Percentiles rank a stretch among this genome's conserved stretches.
These are phyloP conservation scores for Luzula sylvatica DNA, from an alignment of 176 grass and related monocot genomes.

Conservation along the genomic window DNA sequence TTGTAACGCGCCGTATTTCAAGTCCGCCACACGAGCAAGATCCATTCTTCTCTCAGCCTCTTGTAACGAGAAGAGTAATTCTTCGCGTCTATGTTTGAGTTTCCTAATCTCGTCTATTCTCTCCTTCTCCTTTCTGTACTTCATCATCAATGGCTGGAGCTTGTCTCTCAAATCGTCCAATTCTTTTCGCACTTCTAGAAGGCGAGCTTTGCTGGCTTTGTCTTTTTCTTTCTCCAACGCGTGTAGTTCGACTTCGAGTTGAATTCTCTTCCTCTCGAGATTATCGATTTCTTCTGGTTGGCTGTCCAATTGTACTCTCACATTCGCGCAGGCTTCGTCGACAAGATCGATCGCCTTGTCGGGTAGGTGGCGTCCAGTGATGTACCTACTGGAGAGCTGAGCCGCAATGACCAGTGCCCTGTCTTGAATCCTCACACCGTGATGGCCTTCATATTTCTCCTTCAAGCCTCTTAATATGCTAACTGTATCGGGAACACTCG, in stretches of 20 bases:
- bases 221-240: slow-evolving; percentile 86
- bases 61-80: slow-evolving; percentile 47
- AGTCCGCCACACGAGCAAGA: slow-evolving; percentile 55
- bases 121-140: slow-evolving; percentile 71
- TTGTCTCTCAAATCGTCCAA: slow-evolving; percentile 76
- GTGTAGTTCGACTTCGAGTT: slow-evolving; percentile 67
- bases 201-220: slow-evolving; percentile 61
- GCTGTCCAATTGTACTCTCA: slow-evolving; percentile 73
- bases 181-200: slow-evolving; percentile 59
- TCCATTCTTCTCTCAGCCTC: slow-evolving; percentile 73
- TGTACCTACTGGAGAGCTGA: slow-evolving; percentile 65
- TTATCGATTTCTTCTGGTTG: slow-evolving; percentile 80
- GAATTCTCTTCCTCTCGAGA: slow-evolving; percentile 64
- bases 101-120: slow-evolving; percentile 70
- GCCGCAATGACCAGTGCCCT: slow-evolving; percentile 56
- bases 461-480: slow-evolving; percentile 61
- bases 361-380: slow-evolving; percentile 67
- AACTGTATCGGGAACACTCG: slow-evolving; percentile 58
- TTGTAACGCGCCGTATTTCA: slow-evolving; percentile 47
- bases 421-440: slow-evolving; percentile 64
- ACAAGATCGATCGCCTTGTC: slow-evolving; percentile 83
- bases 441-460: slow-evolving; percentile 81
- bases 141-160: slow-evolving; percentile 64
- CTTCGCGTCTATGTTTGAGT: slow-evolving; percentile 47
- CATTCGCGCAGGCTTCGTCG: slow-evolving; percentile 75